phyloP scores from a whole-genome alignment of 1,284 basidiomycete species.

The Cryptococcus maquisensis region DNA sequence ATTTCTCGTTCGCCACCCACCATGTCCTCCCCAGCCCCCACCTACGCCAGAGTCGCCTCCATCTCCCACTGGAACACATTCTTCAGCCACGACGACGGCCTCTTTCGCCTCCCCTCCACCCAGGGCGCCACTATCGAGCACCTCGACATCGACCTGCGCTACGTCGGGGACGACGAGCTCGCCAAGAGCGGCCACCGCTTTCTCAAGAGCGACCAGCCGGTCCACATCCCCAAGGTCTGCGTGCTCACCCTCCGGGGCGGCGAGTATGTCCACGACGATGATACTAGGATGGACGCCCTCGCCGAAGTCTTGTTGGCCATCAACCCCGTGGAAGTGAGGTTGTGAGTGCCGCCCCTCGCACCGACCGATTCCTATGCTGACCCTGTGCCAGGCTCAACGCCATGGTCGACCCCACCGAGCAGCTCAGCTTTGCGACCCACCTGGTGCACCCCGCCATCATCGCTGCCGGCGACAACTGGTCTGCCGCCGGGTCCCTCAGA shows the following conservation, averaged over 20 bases:
- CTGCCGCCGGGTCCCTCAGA: constrained; percentile 18
- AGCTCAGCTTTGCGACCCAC: constrained; percentile 33
- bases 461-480: constrained; percentile 34
- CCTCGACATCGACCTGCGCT: constrained; percentile 41
- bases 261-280: constrained; percentile 32
- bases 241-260: constrained; percentile 32
- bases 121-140: constrained; percentile 30
- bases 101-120: constrained; percentile 25
- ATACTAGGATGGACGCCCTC: constrained; percentile 30
- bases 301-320: constrained; percentile 28
- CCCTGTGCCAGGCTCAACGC: constrained; percentile 34
- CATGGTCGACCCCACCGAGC: constrained; percentile 23
- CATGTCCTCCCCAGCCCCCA: constrained; percentile 8
- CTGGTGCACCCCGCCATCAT: constrained; percentile 41
- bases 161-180: constrained; percentile 19
- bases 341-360: constrained; percentile 19
- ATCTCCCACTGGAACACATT: constrained; percentile 30
- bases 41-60: constrained; percentile 21
- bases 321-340: constrained; percentile 33
- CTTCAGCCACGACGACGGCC: constrained; percentile 30
- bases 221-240: constrained; percentile 22
- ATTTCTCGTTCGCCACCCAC: background rate
- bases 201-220: background rate
- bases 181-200: background rate
- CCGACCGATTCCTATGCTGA: background rate